Conservation (phyloP, 805 yeast genomes). For the Maudiozyma serrabonitensis region DNA sequence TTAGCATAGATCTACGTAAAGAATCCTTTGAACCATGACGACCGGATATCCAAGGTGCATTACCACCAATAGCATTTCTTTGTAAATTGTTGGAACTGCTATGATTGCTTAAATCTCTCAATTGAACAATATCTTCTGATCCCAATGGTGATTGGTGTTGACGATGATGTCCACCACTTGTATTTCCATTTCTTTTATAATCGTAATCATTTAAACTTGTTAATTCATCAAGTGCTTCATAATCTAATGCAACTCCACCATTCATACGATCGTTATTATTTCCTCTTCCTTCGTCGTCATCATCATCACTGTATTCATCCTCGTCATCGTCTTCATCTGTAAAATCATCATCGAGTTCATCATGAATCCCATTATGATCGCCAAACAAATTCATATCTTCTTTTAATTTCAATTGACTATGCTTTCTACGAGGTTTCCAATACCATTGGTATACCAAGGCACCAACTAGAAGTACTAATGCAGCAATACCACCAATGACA, state of each 20-base stretch:
- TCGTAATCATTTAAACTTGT: not conserved
- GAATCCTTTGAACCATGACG: not conserved
- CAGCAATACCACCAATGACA: slow-evolving; percentile 53
- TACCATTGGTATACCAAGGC: slow-evolving; percentile 35
- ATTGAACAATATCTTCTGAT: not conserved
- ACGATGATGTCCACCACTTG: no score
- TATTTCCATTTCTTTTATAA: not conserved
- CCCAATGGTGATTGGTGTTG: not conserved
- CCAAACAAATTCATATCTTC: slow-evolving; percentile 12
- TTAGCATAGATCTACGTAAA: not conserved
- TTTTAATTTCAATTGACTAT: slow-evolving; percentile 17
- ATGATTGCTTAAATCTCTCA: not conserved
- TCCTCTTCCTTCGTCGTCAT: no score
- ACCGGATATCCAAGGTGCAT: no score
- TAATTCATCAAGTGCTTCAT: not conserved
- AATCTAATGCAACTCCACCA: not conserved
- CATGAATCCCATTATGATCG: slow-evolving; percentile 3
- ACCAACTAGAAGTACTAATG: slow-evolving; percentile 29
- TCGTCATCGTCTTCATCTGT: slow-evolving; percentile 14
- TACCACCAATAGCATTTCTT: not conserved
- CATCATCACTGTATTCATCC: not conserved
- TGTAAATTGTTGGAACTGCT: not conserved
- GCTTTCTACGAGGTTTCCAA: slow-evolving; percentile 31
- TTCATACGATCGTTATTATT: not conserved
- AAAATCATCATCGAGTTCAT: slow-evolving; percentile 12